Base-by-base conservation (phyloP, 129 eudicot genomes). In the Solidago caesia region DNA sequence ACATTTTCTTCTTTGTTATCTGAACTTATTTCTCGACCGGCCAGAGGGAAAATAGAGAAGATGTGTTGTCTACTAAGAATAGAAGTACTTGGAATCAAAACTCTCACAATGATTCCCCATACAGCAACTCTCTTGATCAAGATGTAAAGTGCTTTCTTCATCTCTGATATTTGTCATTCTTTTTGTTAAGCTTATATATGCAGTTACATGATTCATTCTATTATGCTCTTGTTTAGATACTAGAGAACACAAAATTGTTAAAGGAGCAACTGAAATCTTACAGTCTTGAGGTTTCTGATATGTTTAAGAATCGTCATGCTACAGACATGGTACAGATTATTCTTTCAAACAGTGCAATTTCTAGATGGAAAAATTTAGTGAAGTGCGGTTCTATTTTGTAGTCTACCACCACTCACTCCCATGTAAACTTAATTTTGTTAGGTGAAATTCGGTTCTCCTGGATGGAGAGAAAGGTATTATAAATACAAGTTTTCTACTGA, bases 391-490 rank as follows among this genome's bases (percentile, higher is more conserved):
- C 39, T 29, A 1, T 29, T 29, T 29, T 29, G 39, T 29, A 29
- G 39, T 29, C 39, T 21, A 58, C 11, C 11, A 9, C 4, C 2
- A 59, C 48, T 25, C 14, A 74, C 25, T 13, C 15, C 6, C 21
- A 4, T 56, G 11, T 56, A 29, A 53, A 57, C 48, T 65, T 47
- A 43, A 9, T 48, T 29, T 60, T 6, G n/a, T 5, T 73, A 89
- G 96, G 88, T 89, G 52, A 85, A 75, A 60, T 33, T 85, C 11
- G 85, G 82, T 42, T 59, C 61, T 41, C 69, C 71, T 3, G 90
- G 92, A 25, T 81, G 86, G 82, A 87, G 13, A 46, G 62, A 85
- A 7, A 52, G 89, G 26, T 90, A 83, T 46, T 87, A 87, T 67
- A 66, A 51, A 21, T 75, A 72, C 82, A 90, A 90, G 70, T 90